Conservation (phyloP, 2,329 filamentous ascomycete species). For the Simplicillium sp. region DNA sequence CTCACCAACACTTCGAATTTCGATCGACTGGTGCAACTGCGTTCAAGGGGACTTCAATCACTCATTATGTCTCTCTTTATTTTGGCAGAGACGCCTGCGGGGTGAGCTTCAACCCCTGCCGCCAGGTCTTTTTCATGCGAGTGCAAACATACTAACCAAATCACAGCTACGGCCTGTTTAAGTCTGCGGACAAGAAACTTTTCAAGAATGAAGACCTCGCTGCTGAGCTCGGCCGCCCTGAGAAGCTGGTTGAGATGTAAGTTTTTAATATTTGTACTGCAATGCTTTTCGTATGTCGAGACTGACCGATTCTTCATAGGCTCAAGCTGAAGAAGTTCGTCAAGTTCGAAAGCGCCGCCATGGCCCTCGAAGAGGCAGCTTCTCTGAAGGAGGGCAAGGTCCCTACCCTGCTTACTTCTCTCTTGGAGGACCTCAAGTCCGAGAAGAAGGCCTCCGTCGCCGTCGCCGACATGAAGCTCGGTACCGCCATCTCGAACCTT, state of each 20-base stretch:
- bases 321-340: conserved; percentile 94
- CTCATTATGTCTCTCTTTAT: conserved; percentile 79
- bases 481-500: conserved; percentile 84
- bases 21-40: conserved; percentile 20
- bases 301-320: conserved; percentile 29
- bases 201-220: conserved; percentile 77
- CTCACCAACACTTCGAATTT: conserved; percentile 22
- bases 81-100: conserved; percentile 84
- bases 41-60: conserved; percentile 18
- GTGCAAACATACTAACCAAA: conserved; percentile 19
- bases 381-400: conserved; percentile 90
- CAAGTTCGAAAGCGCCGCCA: conserved; percentile 92
- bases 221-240: conserved; percentile 65
- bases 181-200: conserved; percentile 97
- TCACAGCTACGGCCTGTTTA: conserved; percentile 87
- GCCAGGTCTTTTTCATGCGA: conserved; percentile 2
- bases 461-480: conserved; percentile 87
- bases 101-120: conserved; percentile 34
- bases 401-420: conserved; percentile 69
- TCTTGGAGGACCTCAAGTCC: conserved; percentile 86
- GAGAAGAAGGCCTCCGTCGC: conserved; percentile 96
- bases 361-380: conserved; percentile 83
- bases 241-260: conserved; percentile 80
- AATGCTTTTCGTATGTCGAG: too few relatives aligned
- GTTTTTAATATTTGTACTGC: conserved; percentile 18